Evolutionary conservation across 441 rosid species (phyloP), one percentile per base, ranked within the genome.

Genomic region (Viola pubescens): DNA sequence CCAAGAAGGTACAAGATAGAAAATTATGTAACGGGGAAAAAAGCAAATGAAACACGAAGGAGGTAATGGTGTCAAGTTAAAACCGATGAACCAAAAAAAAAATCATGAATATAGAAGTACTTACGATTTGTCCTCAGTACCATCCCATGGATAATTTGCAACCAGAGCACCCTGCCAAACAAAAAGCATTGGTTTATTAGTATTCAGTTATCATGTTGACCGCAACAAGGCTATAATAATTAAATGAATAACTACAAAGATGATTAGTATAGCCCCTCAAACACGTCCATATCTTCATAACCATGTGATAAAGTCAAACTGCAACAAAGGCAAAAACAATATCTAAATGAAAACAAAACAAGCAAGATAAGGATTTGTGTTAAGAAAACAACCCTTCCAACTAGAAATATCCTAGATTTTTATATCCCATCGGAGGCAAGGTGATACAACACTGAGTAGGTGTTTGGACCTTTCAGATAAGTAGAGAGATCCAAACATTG

Each of bases 131-230:
- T 92, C 87, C 71, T 62, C 74, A 3, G 92, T 87, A 55, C 94
- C 97, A 79, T 92, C 98, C 98, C 98, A 92, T 37, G 98, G 98
- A 78, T 87, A 86, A 76, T 92, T 92, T 72, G 97, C 98, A 49
- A 92, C 97, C 52, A 92, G 87, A 16, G 98, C 97, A 66, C 98
- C 98, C 98, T 92, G 84, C 54, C 58, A 59, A 73, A 63, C 54
- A 70, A 61, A 57, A 50, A 52, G 49, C 45, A 56, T 46, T 38
- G 38, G 46, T 46, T 42, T 54, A 54, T 34, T 10, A 61, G 40
- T 55, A 59, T 44, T 19, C 26, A 19, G 26, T 19, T 19, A 19
- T 19, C 1, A 19, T 19, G 26, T 19, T 19, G 26, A 19, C 26
- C 26, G 26, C 26, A 19, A 19, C 26, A 19, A 19, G 0, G 26